Base-by-base conservation (phyloP, 1,284 basidiomycete genomes). In the Naganishia albida region DNA sequence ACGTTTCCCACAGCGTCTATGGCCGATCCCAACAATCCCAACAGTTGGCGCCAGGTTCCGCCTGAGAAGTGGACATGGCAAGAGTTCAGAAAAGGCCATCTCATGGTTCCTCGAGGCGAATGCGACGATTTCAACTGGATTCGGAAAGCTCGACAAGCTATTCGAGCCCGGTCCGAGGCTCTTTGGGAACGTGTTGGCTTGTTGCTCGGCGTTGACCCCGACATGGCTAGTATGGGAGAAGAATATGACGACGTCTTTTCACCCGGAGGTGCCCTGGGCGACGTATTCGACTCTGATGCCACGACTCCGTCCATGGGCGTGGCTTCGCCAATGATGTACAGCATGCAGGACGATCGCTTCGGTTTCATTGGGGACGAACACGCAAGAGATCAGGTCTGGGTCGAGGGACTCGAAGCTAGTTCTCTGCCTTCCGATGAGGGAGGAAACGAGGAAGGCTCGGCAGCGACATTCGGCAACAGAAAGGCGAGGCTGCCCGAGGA, bases 121-220 rank as follows among this genome's bases (percentile, higher is more conserved):
- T 73, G 72, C 55, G 71, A 74, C 2, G 78, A 80, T 62, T 78
- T 77, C 63, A 69, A 69, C 23, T 80, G 77, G 77, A 71, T 77
- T 12, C 70, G 71, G 54, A 69, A 69, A 8, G 73, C 74, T 2
- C 75, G 78, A 30, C 68, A 72, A 23, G 73, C 76, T 1, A 73
- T 78, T 10, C 70, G 77, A 34, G 59, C 69, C 30, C 68, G 72
- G 43, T 69, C 67, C 8, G 74, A 77, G 10, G 72, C 77, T 4
- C 63, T 77, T 15, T 80, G 78, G 78, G 77, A 78, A 62, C 74
- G 73, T 51, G 68, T 80, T 15, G 78, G 78, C 25, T 60, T 71
- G 15, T 77, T 76, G 62, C 72, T 80, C 15, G 78, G 78, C 13
- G 78, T 77, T 65, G 77, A 80, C 66, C 69, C 70, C 7, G 74